Percentiles rank a stretch among this genome's conserved stretches.
phyloP scores from a whole-genome alignment of 192 early-diverging fungal genomes.

The Funneliformis geosporum region DNA sequence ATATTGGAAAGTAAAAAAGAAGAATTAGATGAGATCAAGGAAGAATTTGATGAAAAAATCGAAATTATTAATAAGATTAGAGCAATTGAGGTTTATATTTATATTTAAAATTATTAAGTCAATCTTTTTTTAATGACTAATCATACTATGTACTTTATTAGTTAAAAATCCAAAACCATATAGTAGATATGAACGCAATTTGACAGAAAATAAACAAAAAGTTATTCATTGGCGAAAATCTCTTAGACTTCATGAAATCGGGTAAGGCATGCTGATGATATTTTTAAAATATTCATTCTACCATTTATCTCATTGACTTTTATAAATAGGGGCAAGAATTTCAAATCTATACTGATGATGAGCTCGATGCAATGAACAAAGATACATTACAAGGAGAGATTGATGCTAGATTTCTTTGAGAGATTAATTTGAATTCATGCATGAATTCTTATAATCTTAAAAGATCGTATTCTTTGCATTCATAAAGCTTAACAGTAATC shows the following conservation, averaged over 20 bases:
- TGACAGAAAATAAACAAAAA: slow-evolving; percentile 60
- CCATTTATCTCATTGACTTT: slow-evolving; percentile 6
- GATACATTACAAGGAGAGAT: slow-evolving; percentile 71
- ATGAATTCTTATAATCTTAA: too few species aligned
- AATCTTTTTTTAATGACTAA: background rate
- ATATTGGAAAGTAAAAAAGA: slow-evolving; percentile 67
- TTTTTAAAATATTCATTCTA: slow-evolving; percentile 13
- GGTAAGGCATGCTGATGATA: slow-evolving; percentile 33
- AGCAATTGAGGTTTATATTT: slow-evolving; percentile 56
- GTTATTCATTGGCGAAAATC: slow-evolving; percentile 56
- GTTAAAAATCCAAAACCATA: slow-evolving; percentile 60
- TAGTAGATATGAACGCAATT: slow-evolving; percentile 65
- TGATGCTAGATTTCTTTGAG: slow-evolving; percentile 44
- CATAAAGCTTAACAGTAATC: too few species aligned
- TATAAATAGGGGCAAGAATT: slow-evolving; percentile 43
- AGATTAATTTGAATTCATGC: background rate
- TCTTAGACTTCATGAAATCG: slow-evolving; percentile 54
- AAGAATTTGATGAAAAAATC: slow-evolving; percentile 65
- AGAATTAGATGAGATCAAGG: slow-evolving; percentile 66
- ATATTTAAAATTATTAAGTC: background rate
- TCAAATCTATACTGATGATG: slow-evolving; percentile 57
- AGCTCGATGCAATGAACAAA: slow-evolving; percentile 67
- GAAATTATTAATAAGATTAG: slow-evolving; percentile 67
- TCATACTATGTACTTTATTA: slow-evolving; percentile 31
- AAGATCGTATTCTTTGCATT: too few species aligned